These are phyloP conservation scores for Sequoiadendron giganteum DNA, from an alignment of 75 land plant species.

Conservation along the genomic window DNA sequence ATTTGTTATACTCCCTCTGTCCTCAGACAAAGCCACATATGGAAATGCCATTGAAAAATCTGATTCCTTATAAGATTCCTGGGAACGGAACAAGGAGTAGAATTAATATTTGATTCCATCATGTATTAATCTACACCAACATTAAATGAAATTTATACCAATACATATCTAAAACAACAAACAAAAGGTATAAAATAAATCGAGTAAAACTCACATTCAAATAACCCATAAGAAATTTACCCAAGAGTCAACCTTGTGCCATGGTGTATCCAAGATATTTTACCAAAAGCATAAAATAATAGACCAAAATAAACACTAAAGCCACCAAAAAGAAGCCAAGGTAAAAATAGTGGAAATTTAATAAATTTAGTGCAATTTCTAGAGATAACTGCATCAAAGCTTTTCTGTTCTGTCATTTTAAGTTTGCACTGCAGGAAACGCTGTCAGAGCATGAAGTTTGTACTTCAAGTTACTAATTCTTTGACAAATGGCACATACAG, in stretches of 20 bases:
- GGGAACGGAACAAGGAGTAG: slow-evolving; percentile 7
- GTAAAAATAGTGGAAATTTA: not conserved
- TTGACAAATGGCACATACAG: not conserved
- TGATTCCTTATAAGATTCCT: slow-evolving; percentile 55
- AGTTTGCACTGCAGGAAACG: too few species aligned
- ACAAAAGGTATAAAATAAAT: not conserved
- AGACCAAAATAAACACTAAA: not conserved
- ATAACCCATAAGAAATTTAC: not conserved
- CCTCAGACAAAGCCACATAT: slow-evolving; percentile 46
- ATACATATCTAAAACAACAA: not conserved
- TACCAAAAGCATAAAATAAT: not conserved
- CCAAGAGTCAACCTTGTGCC: not conserved
- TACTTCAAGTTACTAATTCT: not conserved
- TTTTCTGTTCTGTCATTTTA: too few species aligned
- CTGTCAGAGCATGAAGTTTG: not conserved
- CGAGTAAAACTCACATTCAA: not conserved
- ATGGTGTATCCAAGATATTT: not conserved
- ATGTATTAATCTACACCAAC: not conserved
- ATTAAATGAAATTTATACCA: not conserved
- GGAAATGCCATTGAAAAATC: slow-evolving; percentile 75
- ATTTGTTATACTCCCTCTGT: slow-evolving; percentile 48
- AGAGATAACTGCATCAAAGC: too few species aligned
- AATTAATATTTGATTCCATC: not conserved
- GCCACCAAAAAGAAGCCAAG: not conserved
- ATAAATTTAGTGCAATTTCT: not conserved